These are phyloP conservation scores for Lanzia echinophila DNA, from an alignment of 2,329 filamentous ascomycete species.

Conservation along the genomic window DNA sequence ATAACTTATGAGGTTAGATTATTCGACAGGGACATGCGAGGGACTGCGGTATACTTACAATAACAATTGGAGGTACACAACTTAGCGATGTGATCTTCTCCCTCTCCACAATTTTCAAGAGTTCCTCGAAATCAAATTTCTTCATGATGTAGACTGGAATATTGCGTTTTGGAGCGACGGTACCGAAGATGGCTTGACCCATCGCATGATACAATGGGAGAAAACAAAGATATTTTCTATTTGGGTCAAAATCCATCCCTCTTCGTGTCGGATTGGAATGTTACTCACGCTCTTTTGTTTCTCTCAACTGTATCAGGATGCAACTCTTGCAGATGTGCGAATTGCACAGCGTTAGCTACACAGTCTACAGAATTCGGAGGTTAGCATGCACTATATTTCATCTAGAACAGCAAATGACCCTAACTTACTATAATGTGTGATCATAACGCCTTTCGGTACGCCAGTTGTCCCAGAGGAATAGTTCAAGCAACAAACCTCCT, in stretches of 20 bases:
- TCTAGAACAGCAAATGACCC: background rate
- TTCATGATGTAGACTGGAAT: slow-evolving; percentile 51
- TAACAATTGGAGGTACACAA: slow-evolving; percentile 51
- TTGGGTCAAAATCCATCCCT: background rate
- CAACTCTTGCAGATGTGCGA: slow-evolving; percentile 43
- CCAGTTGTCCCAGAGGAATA: slow-evolving; percentile 79
- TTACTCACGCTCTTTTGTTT: slow-evolving; percentile 56
- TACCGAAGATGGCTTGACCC: slow-evolving; percentile 34
- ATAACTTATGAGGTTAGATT: slow-evolving; percentile 35
- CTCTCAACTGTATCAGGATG: slow-evolving; percentile 55
- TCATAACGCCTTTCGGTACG: slow-evolving; percentile 67
- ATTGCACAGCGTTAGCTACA: slow-evolving; percentile 36
- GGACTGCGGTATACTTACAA: slow-evolving; percentile 33
- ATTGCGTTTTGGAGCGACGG: slow-evolving; percentile 36
- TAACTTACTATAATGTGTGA: slow-evolving; percentile 55
- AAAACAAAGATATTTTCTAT: slow-evolving; percentile 23
- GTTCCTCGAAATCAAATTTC: slow-evolving; percentile 41
- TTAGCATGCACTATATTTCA: no score
- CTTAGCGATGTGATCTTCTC: slow-evolving; percentile 44
- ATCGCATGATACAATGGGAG: slow-evolving; percentile 4
- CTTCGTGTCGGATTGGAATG: slow-evolving; percentile 74
- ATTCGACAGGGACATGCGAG: background rate
- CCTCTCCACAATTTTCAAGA: background rate
- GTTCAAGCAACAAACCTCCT: slow-evolving; percentile 50
- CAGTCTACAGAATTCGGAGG: slow-evolving; percentile 6